These are phyloP conservation scores for Cupressus sempervirens DNA, from an alignment of 75 land plant species.

Conservation along the genomic window DNA sequence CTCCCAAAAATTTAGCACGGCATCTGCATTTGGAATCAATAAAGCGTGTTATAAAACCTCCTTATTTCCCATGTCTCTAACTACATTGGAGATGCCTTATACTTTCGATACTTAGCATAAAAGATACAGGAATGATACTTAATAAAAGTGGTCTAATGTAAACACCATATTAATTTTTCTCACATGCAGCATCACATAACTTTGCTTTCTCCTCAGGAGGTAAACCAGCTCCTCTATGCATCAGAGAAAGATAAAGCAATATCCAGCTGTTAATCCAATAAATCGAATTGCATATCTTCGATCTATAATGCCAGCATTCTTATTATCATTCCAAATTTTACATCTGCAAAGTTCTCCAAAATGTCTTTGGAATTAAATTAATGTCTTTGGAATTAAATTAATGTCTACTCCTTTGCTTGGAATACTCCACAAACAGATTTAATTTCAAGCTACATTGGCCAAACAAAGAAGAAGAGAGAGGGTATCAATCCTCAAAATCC, in stretches of 20 bases:
- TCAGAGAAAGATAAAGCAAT: constrained; percentile 6
- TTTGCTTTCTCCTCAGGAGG: constrained; percentile 67
- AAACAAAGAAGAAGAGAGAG: too few species aligned
- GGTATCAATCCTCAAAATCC: too few species aligned
- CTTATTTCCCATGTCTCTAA: neutral
- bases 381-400: too few species aligned
- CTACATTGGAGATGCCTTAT: neutral
- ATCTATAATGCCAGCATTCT: neutral
- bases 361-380: too few species aligned
- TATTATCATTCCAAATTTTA: too few species aligned
- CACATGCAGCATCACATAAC: constrained; percentile 73
- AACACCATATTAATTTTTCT: constrained; percentile 19
- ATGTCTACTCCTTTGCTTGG: too few species aligned
- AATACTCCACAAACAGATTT: too few species aligned
- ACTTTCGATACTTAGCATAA: neutral
- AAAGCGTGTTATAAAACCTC: too few species aligned
- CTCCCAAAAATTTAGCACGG: constrained; percentile 22
- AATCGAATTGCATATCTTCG: constrained; percentile 33
- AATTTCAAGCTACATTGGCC: too few species aligned
- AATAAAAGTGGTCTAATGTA: neutral
- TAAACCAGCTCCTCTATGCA: constrained; percentile 54
- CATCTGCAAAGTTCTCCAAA: too few species aligned
- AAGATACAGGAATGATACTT: neutral
- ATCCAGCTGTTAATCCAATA: constrained; percentile 9
- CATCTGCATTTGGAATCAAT: constrained; percentile 24